phyloP scores from a whole-genome alignment of 805 yeast species.

The Myxozyma sirexii region DNA sequence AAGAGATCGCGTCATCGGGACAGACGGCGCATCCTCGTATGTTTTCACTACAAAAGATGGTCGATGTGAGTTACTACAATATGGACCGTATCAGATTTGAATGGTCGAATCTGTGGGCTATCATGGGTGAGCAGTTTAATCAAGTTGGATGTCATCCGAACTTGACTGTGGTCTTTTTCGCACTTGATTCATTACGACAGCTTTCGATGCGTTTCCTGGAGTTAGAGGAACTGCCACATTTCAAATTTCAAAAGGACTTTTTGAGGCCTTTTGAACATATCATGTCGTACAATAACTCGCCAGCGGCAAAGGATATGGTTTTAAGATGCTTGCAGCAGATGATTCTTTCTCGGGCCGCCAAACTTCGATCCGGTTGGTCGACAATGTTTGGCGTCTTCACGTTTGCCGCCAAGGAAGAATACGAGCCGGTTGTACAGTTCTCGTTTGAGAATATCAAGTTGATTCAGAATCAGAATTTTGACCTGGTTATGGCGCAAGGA shows the following conservation, averaged over 20 bases:
- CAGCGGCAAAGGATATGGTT: constrained; percentile 82
- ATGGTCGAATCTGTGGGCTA: constrained; percentile 95
- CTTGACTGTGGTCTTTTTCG: constrained; percentile 77
- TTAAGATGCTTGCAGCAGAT: constrained; percentile 86
- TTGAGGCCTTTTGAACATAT: constrained; percentile 86
- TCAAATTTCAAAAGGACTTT: constrained; percentile 93
- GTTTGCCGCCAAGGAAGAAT: constrained; percentile 63
- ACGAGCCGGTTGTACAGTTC: constrained; percentile 62
- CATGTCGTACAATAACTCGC: constrained; percentile 63
- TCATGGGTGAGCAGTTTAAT: constrained; percentile 88
- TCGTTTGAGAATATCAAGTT: constrained; percentile 65
- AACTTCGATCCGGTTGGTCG: constrained; percentile 92
- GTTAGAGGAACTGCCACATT: constrained; percentile 91
- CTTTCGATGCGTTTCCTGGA: constrained; percentile 89
- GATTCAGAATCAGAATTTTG: constrained; percentile 64
- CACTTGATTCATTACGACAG: constrained; percentile 91
- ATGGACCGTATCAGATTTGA: constrained; percentile 95
- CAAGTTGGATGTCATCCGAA: constrained; percentile 81
- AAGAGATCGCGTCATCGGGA: constrained; percentile 88
- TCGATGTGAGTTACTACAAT: constrained; percentile 96
- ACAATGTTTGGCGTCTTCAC: constrained; percentile 80
- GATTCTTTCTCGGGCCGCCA: constrained; percentile 70
- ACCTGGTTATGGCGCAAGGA: constrained; percentile 68
- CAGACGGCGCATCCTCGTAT: constrained; percentile 82
- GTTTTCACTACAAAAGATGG: constrained; percentile 91